Base-by-base conservation (phyloP, 1,139 yeast genomes). In the Nakaseomyces bracarensis region DNA sequence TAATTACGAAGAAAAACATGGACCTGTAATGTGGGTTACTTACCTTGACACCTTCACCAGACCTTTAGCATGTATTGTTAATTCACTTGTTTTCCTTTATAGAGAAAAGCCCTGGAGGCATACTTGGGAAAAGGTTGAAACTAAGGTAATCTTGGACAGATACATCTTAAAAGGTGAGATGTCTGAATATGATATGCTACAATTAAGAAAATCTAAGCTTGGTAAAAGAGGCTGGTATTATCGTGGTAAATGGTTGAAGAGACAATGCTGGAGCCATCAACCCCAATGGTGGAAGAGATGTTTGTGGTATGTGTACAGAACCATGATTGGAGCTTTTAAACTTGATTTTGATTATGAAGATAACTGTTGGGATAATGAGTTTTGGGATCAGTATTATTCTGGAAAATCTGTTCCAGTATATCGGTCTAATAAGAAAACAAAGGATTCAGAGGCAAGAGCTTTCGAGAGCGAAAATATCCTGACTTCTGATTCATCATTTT, bases 51-150 rank as follows among this genome's bases (percentile, higher is more conserved):
- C 93, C 0, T 79, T 80, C 53, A 77, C 80, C 71, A 87, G 82
- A 60, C 91, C 95, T 1, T 72, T 83, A 50, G 82, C 80, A 60
- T 89, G 95, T 40, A 71, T 79, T 39, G 79, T 86, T 29, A 95
- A 87, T 58, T 71, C 89, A 0, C 49, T 76, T 28, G 95, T 86
- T 11, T 86, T 84, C 55, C 67, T 82, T 36, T 74, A 79, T 48
- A 71, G 95, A 42, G 96, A 87, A 59, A 73, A 68, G 46, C 96
- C 96, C 1, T 82, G 89, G 89, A 65, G 68, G 39, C 66, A 52
- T 30, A 51, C 61, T 4, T 60, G 64, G 64, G 43, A 46, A 16
- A 46, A 43, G 6, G 49, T 55, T 11, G 56, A 58, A 42, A 42
- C 41, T 2, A 49, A 53, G 34, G 49, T 47, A n/a, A 42, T 60